Percentiles rank a stretch among this genome's conserved stretches.
Conservation (phyloP, 2,329 filamentous ascomycete species). For the Fusarium odoratissimum region DNA sequence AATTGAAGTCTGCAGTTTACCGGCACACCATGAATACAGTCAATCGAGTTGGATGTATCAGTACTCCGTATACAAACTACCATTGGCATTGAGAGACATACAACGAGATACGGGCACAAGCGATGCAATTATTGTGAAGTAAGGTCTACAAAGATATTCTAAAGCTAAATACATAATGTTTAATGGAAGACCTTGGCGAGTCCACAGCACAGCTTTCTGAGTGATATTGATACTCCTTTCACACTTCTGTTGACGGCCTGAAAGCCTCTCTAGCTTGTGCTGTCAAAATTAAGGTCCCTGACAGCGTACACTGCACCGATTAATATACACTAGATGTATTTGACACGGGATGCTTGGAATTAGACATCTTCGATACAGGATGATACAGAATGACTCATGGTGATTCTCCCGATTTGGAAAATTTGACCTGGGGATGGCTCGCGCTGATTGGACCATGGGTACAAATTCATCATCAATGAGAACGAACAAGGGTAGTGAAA, state of each 20-base stretch:
- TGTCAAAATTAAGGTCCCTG: background rate
- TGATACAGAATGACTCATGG: constrained; percentile 18
- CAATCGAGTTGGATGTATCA: no score
- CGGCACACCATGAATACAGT: no score
- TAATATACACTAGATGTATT: background rate
- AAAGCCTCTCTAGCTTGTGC: background rate
- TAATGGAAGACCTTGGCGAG: fast-evolving
- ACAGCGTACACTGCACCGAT: background rate
- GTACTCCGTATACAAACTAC: no score
- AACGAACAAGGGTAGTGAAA: fast-evolving
- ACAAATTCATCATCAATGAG: fast-evolving
- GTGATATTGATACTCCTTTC: fast-evolving
- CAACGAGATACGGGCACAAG: background rate
- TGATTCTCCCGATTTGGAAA: background rate
- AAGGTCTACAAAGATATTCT: background rate
- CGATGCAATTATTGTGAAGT: background rate
- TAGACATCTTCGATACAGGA: background rate
- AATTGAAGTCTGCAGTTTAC: fast-evolving
- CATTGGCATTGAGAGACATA: background rate
- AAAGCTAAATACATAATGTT: background rate
- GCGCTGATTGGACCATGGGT: background rate
- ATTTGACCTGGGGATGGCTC: fast-evolving
- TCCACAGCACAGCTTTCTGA: fast-evolving
- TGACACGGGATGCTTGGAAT: background rate
- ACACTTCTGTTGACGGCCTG: fast-evolving